phyloP scores from a whole-genome alignment of 345 rosid species.

The Litchi chinensis region DNA sequence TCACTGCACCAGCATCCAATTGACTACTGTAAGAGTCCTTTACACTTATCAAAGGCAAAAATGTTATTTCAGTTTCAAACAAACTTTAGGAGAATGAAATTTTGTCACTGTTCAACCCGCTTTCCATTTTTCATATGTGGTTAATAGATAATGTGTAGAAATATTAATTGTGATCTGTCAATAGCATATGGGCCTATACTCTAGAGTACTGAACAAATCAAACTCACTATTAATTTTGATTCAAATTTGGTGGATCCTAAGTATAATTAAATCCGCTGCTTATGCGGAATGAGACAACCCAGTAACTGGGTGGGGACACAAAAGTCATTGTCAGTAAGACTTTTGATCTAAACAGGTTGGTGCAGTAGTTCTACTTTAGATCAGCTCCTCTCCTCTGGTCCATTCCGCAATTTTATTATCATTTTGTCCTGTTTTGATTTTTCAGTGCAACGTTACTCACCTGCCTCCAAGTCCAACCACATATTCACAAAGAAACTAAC shows the following conservation, averaged over 20 bases:
- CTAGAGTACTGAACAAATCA: not conserved
- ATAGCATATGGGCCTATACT: not conserved
- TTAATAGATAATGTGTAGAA: not conserved
- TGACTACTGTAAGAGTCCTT: too few relatives aligned
- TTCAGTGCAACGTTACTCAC: not conserved
- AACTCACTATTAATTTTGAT: not conserved
- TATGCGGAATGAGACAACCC: constrained; percentile 10
- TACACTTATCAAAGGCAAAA: too few relatives aligned
- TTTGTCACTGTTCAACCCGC: too few relatives aligned
- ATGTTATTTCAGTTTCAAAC: too few relatives aligned
- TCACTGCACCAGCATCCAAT: too few relatives aligned
- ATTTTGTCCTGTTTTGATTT: constrained; percentile 11
- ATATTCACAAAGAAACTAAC: not conserved
- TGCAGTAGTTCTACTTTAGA: constrained; percentile 14
- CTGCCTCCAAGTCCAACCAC: not conserved
- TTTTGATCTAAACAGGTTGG: not conserved
- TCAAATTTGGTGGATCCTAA: constrained; percentile 22
- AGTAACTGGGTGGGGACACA: constrained; percentile 25
- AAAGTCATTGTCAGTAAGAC: constrained; percentile 15
- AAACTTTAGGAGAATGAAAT: too few relatives aligned
- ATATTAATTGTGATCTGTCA: constrained; percentile 6
- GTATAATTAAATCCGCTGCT: not conserved
- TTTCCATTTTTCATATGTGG: too few relatives aligned
- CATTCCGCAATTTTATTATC: not conserved
- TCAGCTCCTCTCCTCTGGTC: not conserved